Conservation (phyloP, 768 basidiomycete species). For the Pisolithus marmoratus region DNA sequence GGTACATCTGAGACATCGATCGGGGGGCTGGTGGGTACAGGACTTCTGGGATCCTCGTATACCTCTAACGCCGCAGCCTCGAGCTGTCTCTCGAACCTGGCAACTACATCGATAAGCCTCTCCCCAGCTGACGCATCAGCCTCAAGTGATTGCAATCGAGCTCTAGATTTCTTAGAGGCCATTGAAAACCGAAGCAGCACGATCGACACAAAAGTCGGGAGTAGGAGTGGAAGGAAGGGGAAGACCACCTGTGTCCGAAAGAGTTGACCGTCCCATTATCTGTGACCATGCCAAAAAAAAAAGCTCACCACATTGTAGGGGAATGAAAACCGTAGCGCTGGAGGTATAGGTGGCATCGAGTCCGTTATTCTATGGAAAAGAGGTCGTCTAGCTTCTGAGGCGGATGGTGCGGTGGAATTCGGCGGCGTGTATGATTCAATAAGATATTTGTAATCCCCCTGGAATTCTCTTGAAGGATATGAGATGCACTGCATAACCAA, state of each 20-base stretch:
- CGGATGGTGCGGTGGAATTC: slow-evolving; percentile 34
- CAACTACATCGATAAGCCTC: slow-evolving; percentile 52
- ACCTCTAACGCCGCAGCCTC: slow-evolving; percentile 59
- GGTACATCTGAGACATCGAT: neutral
- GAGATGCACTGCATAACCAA: slow-evolving; percentile 1
- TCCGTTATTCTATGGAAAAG: slow-evolving; percentile 43
- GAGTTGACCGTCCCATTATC: neutral
- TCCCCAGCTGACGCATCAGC: slow-evolving; percentile 41
- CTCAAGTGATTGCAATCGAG: slow-evolving; percentile 63
- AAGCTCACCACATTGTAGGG: slow-evolving; percentile 65
- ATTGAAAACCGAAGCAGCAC: slow-evolving; percentile 52
- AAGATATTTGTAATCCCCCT: slow-evolving; percentile 51
- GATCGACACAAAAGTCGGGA: slow-evolving; percentile 54
- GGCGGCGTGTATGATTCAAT: slow-evolving; percentile 50
- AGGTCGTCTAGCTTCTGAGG: slow-evolving; percentile 35
- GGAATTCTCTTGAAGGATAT: slow-evolving; percentile 39
- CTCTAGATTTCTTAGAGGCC: slow-evolving; percentile 53
- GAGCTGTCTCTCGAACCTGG: slow-evolving; percentile 52
- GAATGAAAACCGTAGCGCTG: slow-evolving; percentile 52
- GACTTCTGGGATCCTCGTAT: slow-evolving; percentile 39
- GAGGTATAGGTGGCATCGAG: slow-evolving; percentile 46
- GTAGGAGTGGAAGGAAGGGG: slow-evolving; percentile 53
- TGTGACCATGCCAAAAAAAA: neutral
- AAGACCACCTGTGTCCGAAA: slow-evolving; percentile 42
- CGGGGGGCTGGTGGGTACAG: slow-evolving; percentile 14